Evolutionary conservation across 2,329 filamentous ascomycete species (phyloP), one percentile per base, ranked within the genome.

Genomic region (Didymella pomorum): DNA sequence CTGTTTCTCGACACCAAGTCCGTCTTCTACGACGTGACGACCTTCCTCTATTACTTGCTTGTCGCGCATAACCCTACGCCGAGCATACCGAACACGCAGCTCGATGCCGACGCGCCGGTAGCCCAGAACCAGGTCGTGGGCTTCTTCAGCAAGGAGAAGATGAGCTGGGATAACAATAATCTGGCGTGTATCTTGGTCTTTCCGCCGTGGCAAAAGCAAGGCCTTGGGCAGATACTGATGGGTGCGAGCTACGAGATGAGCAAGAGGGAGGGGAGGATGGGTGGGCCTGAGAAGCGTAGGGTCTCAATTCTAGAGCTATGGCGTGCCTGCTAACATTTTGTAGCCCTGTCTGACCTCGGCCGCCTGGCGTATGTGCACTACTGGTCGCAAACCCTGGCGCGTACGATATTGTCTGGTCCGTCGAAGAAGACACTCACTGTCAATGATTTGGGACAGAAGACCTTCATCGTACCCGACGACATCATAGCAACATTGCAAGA

Each of bases 121-220:
- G 41, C n/a, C 1, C 56, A 61, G 18, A 62, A 66, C 3, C 87
- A 89, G 71, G 88, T 97, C 28, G 86, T 94, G 1, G 95, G 95
- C n/a, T 98, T 98, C 83, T 99, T 98, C 81, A 96, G 91, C 63
- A 98, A 99, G 75, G 95, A 99, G 78, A 98, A 98, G 76, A 90
- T 97, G 83, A 97, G 92, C 3, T 99, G 95, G 94, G 95, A 99
- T 71, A 93, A 94, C 71, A 98, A 99, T 78, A 99, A 98, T 66
- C 84, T 99, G 5, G 95, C 95, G 1, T 99, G 95, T 74, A 99
- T 99, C 67, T 83, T 98, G 7, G 86, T 98, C 16, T 98, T 98
- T 71, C 95, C 95, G 1, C 95, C 95, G 0, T 98, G 94, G 87
- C 94, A 98, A 78, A 89, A 90, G 63, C 93, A 92, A 65, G 93